These are phyloP conservation scores for Ceratocystis colombiana DNA, from an alignment of 2,329 filamentous ascomycete species.

Conservation along the genomic window DNA sequence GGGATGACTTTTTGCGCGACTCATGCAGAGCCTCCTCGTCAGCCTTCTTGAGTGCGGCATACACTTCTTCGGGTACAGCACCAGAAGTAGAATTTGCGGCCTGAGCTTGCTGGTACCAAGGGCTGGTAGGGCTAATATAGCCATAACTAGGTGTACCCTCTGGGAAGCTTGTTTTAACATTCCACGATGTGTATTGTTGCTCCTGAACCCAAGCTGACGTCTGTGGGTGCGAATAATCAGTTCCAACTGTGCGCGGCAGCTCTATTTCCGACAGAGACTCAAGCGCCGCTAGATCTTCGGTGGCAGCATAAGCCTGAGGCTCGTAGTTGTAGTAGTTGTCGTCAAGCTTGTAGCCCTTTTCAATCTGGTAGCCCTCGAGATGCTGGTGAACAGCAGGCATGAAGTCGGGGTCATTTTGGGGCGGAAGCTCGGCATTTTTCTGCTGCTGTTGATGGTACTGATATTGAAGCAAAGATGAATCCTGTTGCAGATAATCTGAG, in stretches of 20 bases:
- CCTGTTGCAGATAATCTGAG: background rate
- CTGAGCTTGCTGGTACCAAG: background rate
- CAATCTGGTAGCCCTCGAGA: constrained; percentile 7
- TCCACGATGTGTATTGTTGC: background rate
- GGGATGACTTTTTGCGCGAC: constrained; percentile 8
- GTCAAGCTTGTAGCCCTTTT: constrained; percentile 10
- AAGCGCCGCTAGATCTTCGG: constrained; percentile 6
- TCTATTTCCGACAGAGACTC: constrained; percentile 12
- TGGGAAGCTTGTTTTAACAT: background rate
- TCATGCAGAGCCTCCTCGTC: background rate
- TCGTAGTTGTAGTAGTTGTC: constrained; percentile 8
- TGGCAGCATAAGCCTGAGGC: background rate
- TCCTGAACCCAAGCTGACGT: constrained; percentile 8
- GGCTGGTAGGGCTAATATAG: background rate
- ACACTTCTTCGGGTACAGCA: background rate
- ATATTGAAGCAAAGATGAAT: background rate
- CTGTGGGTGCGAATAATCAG: constrained; percentile 4
- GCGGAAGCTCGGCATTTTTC: background rate
- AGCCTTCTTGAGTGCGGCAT: background rate
- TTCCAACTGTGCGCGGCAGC: background rate
- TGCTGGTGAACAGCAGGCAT: constrained; percentile 4
- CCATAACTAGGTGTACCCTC: background rate
- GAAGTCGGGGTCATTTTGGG: background rate
- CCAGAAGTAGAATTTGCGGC: background rate
- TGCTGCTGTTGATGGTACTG: background rate